phyloP scores from a whole-genome alignment of 257 asterid genomes.

The Linderniella brevidens region DNA sequence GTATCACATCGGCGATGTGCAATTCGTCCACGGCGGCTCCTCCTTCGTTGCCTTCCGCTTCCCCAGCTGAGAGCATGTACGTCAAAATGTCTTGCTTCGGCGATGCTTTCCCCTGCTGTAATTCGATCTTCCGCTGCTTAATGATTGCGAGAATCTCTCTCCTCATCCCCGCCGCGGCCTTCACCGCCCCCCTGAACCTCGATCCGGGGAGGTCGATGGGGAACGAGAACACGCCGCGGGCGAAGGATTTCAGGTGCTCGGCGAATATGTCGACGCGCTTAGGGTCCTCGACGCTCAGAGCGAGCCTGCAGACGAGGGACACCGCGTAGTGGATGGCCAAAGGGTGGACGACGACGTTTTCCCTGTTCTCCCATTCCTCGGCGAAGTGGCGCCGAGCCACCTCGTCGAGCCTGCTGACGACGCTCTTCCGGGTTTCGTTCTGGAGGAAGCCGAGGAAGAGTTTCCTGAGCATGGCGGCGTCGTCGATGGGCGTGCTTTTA shows the following conservation, averaged over 20 bases:
- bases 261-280: slow-evolving; percentile 15
- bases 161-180: slow-evolving; percentile 20
- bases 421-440: slow-evolving; percentile 21
- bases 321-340: slow-evolving; percentile 18
- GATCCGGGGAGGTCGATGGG: slow-evolving; percentile 40
- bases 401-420: too few species aligned
- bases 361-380: slow-evolving; percentile 18
- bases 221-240: slow-evolving; percentile 23
- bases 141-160: slow-evolving; percentile 19
- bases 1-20: too few species aligned
- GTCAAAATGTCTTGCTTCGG: slow-evolving; percentile 33
- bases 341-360: slow-evolving; percentile 17
- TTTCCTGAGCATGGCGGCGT: slow-evolving; percentile 30
- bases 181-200: slow-evolving; percentile 15
- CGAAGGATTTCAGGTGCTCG: slow-evolving; percentile 18
- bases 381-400: not conserved
- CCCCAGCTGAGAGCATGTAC: slow-evolving; percentile 20
- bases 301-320: slow-evolving; percentile 29
- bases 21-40: too few species aligned
- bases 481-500: slow-evolving; percentile 15
- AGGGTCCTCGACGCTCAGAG: slow-evolving; percentile 35
- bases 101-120: slow-evolving; percentile 10
- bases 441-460: slow-evolving; percentile 19
- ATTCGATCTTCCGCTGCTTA: slow-evolving; percentile 17
- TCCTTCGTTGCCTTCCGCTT: slow-evolving; percentile 19